Conservation (phyloP, 2,329 filamentous ascomycete genomes). For the Diaporthe nobilis region DNA sequence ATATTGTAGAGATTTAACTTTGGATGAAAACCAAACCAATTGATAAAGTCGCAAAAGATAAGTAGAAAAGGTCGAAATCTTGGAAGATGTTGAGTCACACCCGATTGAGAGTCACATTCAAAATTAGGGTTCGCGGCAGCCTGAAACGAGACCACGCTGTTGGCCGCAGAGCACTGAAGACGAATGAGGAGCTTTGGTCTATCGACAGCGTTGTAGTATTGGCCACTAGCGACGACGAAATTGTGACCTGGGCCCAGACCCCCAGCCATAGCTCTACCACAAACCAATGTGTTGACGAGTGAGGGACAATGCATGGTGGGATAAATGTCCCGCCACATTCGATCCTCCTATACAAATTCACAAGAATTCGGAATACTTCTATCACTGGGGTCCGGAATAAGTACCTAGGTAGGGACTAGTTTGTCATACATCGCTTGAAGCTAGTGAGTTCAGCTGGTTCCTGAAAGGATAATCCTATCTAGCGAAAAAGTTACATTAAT, state of each 20-base stretch:
- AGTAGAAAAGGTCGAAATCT: not conserved
- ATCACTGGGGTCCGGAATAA: no score
- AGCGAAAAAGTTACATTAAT: no score
- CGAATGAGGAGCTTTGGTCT: not conserved
- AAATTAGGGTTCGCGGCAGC: not conserved
- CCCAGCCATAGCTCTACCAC: no score
- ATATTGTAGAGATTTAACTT: not conserved
- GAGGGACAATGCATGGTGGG: no score
- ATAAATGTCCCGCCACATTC: no score
- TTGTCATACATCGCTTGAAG: no score
- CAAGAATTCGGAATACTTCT: no score
- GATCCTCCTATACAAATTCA: no score
- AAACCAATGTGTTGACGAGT: no score
- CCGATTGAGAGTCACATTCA: not conserved
- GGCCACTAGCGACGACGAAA: not conserved
- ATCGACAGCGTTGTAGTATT: not conserved
- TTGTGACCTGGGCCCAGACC: not conserved
- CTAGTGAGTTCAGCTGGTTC: no score
- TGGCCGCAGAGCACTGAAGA: not conserved
- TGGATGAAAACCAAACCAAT: not conserved
- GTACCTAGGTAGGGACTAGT: no score
- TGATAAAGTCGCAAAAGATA: not conserved
- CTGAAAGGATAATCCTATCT: no score
- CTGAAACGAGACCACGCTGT: not conserved
- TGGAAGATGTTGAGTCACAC: not conserved